phyloP scores from a whole-genome alignment of 164 flowering plant species.

The Sextonia rubra region DNA sequence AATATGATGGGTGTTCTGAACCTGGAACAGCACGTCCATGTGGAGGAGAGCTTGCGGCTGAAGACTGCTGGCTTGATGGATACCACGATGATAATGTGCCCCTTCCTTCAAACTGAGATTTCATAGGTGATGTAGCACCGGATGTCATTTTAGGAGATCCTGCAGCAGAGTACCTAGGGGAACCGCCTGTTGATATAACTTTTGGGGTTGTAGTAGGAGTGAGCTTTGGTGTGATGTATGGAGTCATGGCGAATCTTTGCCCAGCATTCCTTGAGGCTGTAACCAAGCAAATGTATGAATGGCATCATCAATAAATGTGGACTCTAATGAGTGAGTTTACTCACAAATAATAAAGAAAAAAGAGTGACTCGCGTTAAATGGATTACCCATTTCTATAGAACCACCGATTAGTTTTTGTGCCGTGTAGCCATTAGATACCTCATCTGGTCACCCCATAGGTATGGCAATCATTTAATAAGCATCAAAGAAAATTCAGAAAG shows the following conservation, averaged over 20 bases:
- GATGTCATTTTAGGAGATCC: slow-evolving; percentile 63
- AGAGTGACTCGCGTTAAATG: slow-evolving; percentile 43
- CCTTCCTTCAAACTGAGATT: slow-evolving; percentile 46
- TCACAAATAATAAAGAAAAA: slow-evolving; percentile 4
- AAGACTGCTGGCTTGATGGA: slow-evolving; percentile 88
- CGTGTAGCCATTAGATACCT: slow-evolving; percentile 40
- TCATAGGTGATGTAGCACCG: slow-evolving; percentile 63
- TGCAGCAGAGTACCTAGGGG: slow-evolving; percentile 74
- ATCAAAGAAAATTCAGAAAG: background rate
- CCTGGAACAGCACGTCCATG: slow-evolving; percentile 73
- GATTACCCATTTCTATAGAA: slow-evolving; percentile 29
- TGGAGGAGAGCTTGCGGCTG: slow-evolving; percentile 95
- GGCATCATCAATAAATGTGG: background rate
- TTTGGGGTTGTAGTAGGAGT: slow-evolving; percentile 82
- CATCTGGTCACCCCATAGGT: slow-evolving; percentile 33
- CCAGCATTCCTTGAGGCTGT: slow-evolving; percentile 48
- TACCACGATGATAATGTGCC: slow-evolving; percentile 60
- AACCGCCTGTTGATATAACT: slow-evolving; percentile 51
- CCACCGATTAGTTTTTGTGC: slow-evolving; percentile 29
- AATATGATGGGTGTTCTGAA: slow-evolving; percentile 11
- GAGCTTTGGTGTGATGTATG: slow-evolving; percentile 73
- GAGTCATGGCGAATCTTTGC: slow-evolving; percentile 61
- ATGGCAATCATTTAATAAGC: background rate
- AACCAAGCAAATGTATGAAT: slow-evolving; percentile 2
- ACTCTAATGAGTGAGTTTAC: background rate